Conservation (phyloP, 371 early-diverging fungal genomes). For the Basidiobolus meristosporus region DNA sequence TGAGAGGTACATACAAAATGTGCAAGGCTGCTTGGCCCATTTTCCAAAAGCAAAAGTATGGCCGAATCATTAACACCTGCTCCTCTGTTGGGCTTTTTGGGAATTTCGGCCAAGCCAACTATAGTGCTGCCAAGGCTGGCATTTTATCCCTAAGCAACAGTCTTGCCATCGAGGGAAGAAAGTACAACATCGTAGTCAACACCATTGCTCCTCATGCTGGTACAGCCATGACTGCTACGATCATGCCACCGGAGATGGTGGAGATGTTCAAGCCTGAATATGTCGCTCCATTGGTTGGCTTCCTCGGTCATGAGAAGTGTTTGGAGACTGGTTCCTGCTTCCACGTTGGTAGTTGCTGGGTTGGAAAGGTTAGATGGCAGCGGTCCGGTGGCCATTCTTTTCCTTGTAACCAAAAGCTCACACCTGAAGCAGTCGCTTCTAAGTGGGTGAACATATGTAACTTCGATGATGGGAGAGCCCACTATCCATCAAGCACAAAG, state of each 20-base stretch:
- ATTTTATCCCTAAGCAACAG: conserved; percentile 79
- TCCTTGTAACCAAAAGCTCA: conserved; percentile 67
- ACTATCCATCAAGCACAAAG: conserved; percentile 55
- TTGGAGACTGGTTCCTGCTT: conserved; percentile 72
- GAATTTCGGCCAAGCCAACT: conserved; percentile 98
- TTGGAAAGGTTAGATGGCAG: conserved; percentile 87
- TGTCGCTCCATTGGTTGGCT: conserved; percentile 87
- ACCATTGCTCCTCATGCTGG: conserved; percentile 97
- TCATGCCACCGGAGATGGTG: conserved; percentile 87
- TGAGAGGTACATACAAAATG: conserved; percentile 85
- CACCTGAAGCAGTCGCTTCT: conserved; percentile 59
- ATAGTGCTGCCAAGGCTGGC: conserved; percentile 81
- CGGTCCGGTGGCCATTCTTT: conserved; percentile 78
- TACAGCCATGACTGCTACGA: conserved; percentile 90
- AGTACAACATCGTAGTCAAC: conserved; percentile 81
- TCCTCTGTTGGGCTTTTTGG: conserved; percentile 96
- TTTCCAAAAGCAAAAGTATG: conserved; percentile 88
- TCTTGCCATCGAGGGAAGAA: conserved; percentile 84
- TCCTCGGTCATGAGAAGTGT: conserved; percentile 70
- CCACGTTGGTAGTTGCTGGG: conserved; percentile 87
- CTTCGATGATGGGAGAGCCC: conserved; percentile 87
- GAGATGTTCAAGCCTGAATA: conserved; percentile 88
- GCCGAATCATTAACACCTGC: conserved; percentile 60
- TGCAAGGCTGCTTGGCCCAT: conserved; percentile 94
- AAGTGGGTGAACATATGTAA: conserved; percentile 57